Evolutionary conservation across 352 stramenopile species (phyloP).

Genomic region (Blastocystis sp.): DNA sequence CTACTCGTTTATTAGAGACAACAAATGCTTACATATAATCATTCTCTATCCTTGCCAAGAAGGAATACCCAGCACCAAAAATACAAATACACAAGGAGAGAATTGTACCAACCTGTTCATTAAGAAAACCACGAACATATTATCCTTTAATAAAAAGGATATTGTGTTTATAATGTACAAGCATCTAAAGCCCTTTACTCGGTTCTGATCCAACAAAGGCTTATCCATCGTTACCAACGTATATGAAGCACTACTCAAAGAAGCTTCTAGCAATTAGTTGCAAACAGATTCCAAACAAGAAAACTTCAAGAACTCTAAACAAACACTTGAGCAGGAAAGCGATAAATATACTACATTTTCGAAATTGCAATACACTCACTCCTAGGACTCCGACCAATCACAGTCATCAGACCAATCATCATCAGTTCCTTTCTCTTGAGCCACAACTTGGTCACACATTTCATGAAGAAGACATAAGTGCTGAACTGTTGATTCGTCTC

Average conservation of each 20-base stretch:
- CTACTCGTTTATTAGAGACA: background rate
- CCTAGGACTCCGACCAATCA: background rate
- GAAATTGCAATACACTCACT: background rate
- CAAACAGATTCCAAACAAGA: too few species aligned
- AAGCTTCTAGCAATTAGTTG: too few species aligned
- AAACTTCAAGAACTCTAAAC: too few species aligned
- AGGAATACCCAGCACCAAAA: background rate
- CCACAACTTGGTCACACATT: background rate
- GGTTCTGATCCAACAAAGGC: background rate
- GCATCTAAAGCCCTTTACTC: background rate
- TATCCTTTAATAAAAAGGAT: background rate
- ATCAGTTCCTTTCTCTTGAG: background rate
- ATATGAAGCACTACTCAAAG: too few species aligned
- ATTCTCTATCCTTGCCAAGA: background rate
- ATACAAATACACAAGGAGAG: background rate
- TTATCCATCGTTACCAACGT: background rate
- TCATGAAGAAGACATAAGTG: background rate
- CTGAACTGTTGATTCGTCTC: background rate
- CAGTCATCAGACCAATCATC: constrained; percentile 1
- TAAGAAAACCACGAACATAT: background rate
- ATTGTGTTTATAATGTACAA: background rate
- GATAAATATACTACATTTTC: background rate
- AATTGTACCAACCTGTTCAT: background rate
- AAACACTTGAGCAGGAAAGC: too few species aligned
- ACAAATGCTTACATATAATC: background rate